Percentiles rank a stretch among this genome's conserved stretches.
These are phyloP conservation scores for Hypoxylon sp. DNA, from an alignment of 2,329 filamentous ascomycete species.

Conservation along the genomic window DNA sequence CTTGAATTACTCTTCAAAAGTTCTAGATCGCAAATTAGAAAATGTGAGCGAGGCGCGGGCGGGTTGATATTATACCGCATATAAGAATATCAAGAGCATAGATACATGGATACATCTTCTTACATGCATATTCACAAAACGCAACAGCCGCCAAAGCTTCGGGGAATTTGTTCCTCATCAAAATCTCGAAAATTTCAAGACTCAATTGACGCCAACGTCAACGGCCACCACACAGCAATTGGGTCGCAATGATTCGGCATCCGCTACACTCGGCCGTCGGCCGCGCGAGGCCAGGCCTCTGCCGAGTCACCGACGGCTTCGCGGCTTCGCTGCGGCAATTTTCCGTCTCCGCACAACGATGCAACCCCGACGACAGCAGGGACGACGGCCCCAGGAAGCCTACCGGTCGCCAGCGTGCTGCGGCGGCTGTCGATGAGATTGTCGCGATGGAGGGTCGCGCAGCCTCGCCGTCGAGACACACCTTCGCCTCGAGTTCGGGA, in stretches of 20 bases:
- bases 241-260: conserved; percentile 53
- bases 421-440: conserved; percentile 49
- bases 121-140: conserved; percentile 30
- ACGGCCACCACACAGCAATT: conserved; percentile 38
- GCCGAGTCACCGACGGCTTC: conserved; percentile 52
- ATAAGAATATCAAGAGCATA: conserved; percentile 1
- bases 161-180: conserved; percentile 41
- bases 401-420: conserved; percentile 44
- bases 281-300: conserved; percentile 51
- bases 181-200: conserved; percentile 38
- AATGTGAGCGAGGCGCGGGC: background rate
- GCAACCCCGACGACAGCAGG: conserved; percentile 26
- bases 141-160: conserved; percentile 32
- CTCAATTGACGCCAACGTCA: conserved; percentile 23
- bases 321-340: conserved; percentile 53
- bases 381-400: conserved; percentile 16
- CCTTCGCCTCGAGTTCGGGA: conserved; percentile 1
- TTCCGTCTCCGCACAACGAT: conserved; percentile 51
- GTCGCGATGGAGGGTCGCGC: conserved; percentile 36
- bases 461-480: background rate
- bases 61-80: background rate
- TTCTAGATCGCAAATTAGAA: background rate
- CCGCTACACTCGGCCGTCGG: conserved; percentile 49
- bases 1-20: background rate
- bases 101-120: background rate